Percentiles rank a stretch among this genome's conserved stretches.
Evolutionary conservation across 306 rosid species (phyloP).

Genomic region (Luffa aegyptiaca): DNA sequence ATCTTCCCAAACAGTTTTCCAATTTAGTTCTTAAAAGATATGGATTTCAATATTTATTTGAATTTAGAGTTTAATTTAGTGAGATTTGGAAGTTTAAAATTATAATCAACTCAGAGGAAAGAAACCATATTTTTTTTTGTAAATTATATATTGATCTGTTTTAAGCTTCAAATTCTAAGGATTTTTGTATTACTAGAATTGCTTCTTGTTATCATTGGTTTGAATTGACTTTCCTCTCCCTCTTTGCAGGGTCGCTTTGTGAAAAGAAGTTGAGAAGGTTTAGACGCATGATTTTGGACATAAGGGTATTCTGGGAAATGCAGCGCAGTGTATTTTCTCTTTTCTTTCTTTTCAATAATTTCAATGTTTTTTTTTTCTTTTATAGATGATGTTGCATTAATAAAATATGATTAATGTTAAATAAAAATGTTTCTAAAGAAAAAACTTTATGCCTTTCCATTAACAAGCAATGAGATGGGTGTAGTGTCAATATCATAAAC

Average conservation of each 20-base stretch:
- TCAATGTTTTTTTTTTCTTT: no score
- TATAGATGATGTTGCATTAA: not conserved
- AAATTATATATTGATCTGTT: not conserved
- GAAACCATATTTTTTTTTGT: not conserved
- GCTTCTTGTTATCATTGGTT: not conserved
- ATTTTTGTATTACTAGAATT: not conserved
- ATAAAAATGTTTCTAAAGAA: not conserved
- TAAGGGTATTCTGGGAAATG: not conserved
- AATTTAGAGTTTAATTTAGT: not conserved
- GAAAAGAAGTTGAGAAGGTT: conserved; percentile 49
- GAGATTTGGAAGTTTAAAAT: not conserved
- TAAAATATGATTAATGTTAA: not conserved
- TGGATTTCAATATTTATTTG: not conserved
- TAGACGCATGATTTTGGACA: conserved; percentile 5
- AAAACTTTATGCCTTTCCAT: not conserved
- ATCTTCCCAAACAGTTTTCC: no score
- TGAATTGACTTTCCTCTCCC: not conserved
- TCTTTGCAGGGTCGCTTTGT: conserved; percentile 79
- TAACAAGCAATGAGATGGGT: not conserved
- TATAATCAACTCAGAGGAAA: no score
- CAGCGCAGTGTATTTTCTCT: not conserved
- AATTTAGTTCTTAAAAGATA: not conserved
- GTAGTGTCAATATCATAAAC: not conserved
- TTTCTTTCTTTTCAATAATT: not conserved
- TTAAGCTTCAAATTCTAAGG: no score